These are phyloP conservation scores for Paecilomyces sp. DNA, from an alignment of 2,329 filamentous ascomycete genomes.

Conservation along the genomic window DNA sequence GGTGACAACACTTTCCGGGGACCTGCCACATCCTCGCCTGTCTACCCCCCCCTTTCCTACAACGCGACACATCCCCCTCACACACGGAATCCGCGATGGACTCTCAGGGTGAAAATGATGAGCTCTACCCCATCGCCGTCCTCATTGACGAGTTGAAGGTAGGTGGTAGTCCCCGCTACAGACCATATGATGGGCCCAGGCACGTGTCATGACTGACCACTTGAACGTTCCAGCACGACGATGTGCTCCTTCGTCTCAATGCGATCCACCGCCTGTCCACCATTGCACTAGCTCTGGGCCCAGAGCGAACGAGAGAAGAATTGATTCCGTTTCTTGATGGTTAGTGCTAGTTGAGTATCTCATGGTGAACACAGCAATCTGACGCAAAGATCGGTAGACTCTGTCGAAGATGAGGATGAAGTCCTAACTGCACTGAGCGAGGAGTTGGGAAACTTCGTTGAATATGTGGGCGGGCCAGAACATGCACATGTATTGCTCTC, in stretches of 20 bases:
- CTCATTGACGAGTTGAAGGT: slow-evolving; percentile 99
- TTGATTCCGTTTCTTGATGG: slow-evolving; percentile 98
- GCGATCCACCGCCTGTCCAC: slow-evolving; percentile 97
- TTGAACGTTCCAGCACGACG: slow-evolving; percentile 67
- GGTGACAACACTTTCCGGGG: slow-evolving; percentile 25
- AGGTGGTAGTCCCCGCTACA: slow-evolving; percentile 24
- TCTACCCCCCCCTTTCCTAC: slow-evolving; percentile 11
- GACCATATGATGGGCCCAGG: slow-evolving; percentile 8
- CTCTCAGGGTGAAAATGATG: slow-evolving; percentile 84
- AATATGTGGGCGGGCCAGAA: slow-evolving; percentile 92
- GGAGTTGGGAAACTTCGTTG: slow-evolving; percentile 92
- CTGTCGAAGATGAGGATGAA: slow-evolving; percentile 97
- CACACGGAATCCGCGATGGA: slow-evolving; percentile 63
- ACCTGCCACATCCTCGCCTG: slow-evolving; percentile 20
- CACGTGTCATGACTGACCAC: slow-evolving; percentile 13
- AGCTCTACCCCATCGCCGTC: slow-evolving; percentile 99
- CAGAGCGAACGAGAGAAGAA: slow-evolving; percentile 95
- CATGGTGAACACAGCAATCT: slow-evolving; percentile 11
- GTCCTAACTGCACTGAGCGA: slow-evolving; percentile 95
- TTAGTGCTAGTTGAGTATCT: slow-evolving; percentile 44
- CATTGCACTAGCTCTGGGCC: slow-evolving; percentile 90
- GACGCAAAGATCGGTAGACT: slow-evolving; percentile 56
- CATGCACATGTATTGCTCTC: slow-evolving; percentile 94
- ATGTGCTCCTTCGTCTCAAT: slow-evolving; percentile 95
- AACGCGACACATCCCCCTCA: slow-evolving; percentile 13